These are phyloP conservation scores for Terfezia boudieri DNA, from an alignment of 495 filamentous ascomycete genomes.

Conservation along the genomic window DNA sequence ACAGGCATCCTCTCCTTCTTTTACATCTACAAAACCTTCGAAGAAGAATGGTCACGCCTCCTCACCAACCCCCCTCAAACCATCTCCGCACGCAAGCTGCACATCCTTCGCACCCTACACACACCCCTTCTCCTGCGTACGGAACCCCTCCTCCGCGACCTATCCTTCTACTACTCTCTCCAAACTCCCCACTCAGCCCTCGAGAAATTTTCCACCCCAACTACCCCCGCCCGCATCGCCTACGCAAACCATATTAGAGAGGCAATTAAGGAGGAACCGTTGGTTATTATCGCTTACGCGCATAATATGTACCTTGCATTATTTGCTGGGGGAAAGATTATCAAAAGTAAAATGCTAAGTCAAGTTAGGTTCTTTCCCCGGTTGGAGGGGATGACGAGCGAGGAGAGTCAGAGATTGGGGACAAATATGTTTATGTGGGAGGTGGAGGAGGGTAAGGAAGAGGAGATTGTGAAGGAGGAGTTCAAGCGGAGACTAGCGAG, in stretches of 20 bases:
- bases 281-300: slow-evolving; percentile 14
- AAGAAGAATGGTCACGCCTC: slow-evolving; percentile 8
- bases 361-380: slow-evolving; percentile 11
- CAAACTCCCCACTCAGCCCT: background rate
- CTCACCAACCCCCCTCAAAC: slow-evolving; percentile 3
- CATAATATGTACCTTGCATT: slow-evolving; percentile 17
- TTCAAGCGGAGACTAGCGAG: background rate
- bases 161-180: slow-evolving; percentile 7
- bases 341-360: slow-evolving; percentile 8
- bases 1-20: slow-evolving; percentile 10
- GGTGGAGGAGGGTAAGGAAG: slow-evolving; percentile 7
- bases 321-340: slow-evolving; percentile 17
- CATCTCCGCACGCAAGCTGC: slow-evolving; percentile 6
- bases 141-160: slow-evolving; percentile 6
- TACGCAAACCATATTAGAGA: slow-evolving; percentile 8
- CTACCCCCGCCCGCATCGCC: background rate
- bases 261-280: slow-evolving; percentile 7
- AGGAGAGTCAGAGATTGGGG: slow-evolving; percentile 3
- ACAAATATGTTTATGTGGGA: slow-evolving; percentile 15
- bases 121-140: slow-evolving; percentile 7
- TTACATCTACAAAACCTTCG: slow-evolving; percentile 14
- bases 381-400: slow-evolving; percentile 3
- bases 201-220: background rate
- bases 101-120: slow-evolving; percentile 7
- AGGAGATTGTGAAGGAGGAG: background rate